These are phyloP conservation scores for Cladochytrium replicatum DNA, from an alignment of 192 early-diverging fungal genomes.

Conservation along the genomic window DNA sequence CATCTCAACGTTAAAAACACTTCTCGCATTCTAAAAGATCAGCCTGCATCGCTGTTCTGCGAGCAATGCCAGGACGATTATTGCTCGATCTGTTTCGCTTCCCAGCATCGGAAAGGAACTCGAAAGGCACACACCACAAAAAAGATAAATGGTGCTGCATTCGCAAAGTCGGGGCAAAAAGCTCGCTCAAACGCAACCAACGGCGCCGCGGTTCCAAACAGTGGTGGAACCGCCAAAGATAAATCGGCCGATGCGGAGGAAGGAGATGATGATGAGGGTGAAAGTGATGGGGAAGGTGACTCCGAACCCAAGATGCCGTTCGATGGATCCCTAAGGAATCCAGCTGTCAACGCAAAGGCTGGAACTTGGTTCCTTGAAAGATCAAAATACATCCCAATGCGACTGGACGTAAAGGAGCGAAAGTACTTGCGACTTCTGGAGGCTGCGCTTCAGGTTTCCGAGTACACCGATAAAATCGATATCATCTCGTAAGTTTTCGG, in stretches of 20 bases:
- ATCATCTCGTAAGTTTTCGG: constrained; percentile 67
- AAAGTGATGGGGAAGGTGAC: no score
- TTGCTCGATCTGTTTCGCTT: constrained; percentile 80
- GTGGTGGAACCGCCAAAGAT: no score
- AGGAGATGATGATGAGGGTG: constrained; percentile 8
- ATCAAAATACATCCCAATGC: constrained; percentile 88
- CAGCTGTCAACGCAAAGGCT: constrained; percentile 23
- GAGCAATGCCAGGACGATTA: constrained; percentile 75
- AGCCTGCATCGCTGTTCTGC: constrained; percentile 57
- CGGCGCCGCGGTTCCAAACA: no score
- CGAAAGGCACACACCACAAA: constrained; percentile 29
- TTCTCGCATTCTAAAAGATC: constrained; percentile 20
- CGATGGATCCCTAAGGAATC: no score
- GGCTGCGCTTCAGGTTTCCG: constrained; percentile 86
- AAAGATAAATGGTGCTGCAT: not conserved
- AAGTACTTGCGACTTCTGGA: constrained; percentile 91
- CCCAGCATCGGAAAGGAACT: constrained; percentile 36
- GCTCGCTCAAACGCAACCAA: not conserved
- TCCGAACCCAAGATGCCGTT: no score
- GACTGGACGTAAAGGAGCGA: constrained; percentile 80
- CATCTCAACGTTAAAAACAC: not conserved
- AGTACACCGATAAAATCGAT: constrained; percentile 80
- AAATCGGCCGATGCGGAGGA: no score
- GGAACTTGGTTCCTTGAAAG: constrained; percentile 78
- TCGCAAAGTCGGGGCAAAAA: not conserved